Percentiles rank a stretch among this genome's conserved stretches.
Conservation (phyloP, 1,139 yeast species). For the Meyerozyma sp. region DNA sequence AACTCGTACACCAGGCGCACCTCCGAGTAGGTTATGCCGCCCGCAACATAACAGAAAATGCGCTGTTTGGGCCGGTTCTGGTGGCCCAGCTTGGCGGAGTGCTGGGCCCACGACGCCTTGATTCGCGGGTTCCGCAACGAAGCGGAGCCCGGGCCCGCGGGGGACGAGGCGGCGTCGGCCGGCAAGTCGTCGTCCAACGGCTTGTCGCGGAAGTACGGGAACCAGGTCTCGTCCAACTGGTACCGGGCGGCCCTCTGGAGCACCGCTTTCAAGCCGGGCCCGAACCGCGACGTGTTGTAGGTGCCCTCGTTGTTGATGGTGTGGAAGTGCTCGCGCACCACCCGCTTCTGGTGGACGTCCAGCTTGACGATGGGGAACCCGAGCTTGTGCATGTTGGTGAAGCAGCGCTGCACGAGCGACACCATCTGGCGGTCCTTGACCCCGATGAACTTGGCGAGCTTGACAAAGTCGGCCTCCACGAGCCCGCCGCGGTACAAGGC, state of each 20-base stretch:
- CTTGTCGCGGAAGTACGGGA: slow-evolving; percentile 75
- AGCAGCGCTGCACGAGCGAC: slow-evolving; percentile 42
- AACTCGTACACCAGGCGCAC: slow-evolving; percentile 72
- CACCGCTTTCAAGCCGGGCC: slow-evolving; percentile 63
- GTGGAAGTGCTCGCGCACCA: slow-evolving; percentile 48
- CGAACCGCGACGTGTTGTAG: slow-evolving; percentile 71
- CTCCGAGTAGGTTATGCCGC: slow-evolving; percentile 87
- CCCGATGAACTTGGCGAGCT: slow-evolving; percentile 66
- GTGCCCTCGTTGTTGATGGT: slow-evolving; percentile 63
- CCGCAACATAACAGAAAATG: slow-evolving; percentile 76
- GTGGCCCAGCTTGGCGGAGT: slow-evolving; percentile 28
- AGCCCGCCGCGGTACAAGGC: slow-evolving; percentile 84
- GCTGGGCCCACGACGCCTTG: slow-evolving; percentile 77
- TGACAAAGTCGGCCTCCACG: slow-evolving; percentile 65
- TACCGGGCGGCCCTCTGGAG: slow-evolving; percentile 45
- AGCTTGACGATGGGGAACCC: slow-evolving; percentile 65
- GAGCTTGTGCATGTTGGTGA: slow-evolving; percentile 59
- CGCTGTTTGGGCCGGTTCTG: slow-evolving; percentile 54
- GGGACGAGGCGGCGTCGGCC: slow-evolving; percentile 8
- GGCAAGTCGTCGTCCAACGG: slow-evolving; percentile 59
- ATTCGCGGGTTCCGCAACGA: slow-evolving; percentile 70
- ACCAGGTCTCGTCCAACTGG: slow-evolving; percentile 49
- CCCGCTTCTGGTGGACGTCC: slow-evolving; percentile 31
- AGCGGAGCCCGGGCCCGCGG: slow-evolving; percentile 14
- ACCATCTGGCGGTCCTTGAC: slow-evolving; percentile 52